These are phyloP conservation scores for thale cress (Arabidopsis thaliana) DNA, from an alignment of 345 rosid genomes.

Conservation along the genomic window TAIR10.1 NC_003075.7:10112501-10113000, in stretches of 20 bases:
- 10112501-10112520: too few species aligned
- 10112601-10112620: too few species aligned
- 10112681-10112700: constrained; percentile 1
- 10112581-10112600: too few species aligned
- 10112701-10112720: background rate
- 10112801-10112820: constrained; percentile 18
- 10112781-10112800: constrained; percentile 45
- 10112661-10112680: background rate
- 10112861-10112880: background rate
- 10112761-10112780: constrained; percentile 40
- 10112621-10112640: too few species aligned
- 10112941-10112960: constrained; percentile 8
- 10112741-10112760: constrained; percentile 28
- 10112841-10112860: background rate
- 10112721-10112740: constrained; percentile 36
- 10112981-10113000: constrained; percentile 9
- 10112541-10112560: too few species aligned
- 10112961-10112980: background rate
- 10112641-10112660: background rate
- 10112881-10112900: background rate
- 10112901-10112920: constrained; percentile 10
- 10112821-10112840: constrained; percentile 13
- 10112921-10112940: constrained; percentile 26
- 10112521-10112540: too few species aligned
- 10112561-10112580: too few species aligned